Percentiles rank a stretch among this genome's conserved stretches.
phyloP scores from a whole-genome alignment of 495 filamentous ascomycete species.

The Massariosphaeria phaeospora region DNA sequence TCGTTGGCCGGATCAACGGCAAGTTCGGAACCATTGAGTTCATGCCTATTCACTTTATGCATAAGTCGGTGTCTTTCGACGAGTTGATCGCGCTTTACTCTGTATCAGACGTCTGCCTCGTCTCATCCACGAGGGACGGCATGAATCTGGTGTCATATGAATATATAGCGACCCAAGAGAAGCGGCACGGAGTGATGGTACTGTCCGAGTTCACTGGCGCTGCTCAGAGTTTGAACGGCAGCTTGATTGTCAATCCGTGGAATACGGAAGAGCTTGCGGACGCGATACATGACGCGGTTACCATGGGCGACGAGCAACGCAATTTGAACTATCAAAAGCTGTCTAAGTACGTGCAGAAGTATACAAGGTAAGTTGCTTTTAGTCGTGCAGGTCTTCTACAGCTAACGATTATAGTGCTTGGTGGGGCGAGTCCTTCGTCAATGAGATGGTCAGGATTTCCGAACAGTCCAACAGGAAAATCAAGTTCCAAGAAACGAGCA shows the following conservation, averaged over 20 bases:
- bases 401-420: slow-evolving; percentile 61
- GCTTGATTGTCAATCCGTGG: slow-evolving; percentile 85
- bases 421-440: slow-evolving; percentile 95
- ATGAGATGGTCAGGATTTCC: slow-evolving; percentile 70
- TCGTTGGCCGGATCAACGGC: slow-evolving; percentile 89
- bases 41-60: slow-evolving; percentile 90
- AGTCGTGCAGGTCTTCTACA: too few relatives aligned
- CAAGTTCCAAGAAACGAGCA: too few relatives aligned
- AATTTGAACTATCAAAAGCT: slow-evolving; percentile 76
- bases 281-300: slow-evolving; percentile 77
- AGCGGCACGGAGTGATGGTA: slow-evolving; percentile 81
- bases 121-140: slow-evolving; percentile 87
- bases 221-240: slow-evolving; percentile 78
- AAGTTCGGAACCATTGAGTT: slow-evolving; percentile 90
- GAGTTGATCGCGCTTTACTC: slow-evolving; percentile 92
- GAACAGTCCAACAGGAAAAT: slow-evolving; percentile 48
- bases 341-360: slow-evolving; percentile 78
- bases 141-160: slow-evolving; percentile 98
- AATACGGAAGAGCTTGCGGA: slow-evolving; percentile 84
- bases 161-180: slow-evolving; percentile 83
- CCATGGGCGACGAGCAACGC: slow-evolving; percentile 77
- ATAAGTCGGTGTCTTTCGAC: slow-evolving; percentile 80
- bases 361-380: slow-evolving; percentile 58
- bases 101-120: slow-evolving; percentile 81
- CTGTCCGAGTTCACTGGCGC: slow-evolving; percentile 91